Evolutionary conservation across 2,329 filamentous ascomycete species (phyloP), one percentile per base, ranked within the genome.

Genomic region (Trichoderma asperellum): DNA sequence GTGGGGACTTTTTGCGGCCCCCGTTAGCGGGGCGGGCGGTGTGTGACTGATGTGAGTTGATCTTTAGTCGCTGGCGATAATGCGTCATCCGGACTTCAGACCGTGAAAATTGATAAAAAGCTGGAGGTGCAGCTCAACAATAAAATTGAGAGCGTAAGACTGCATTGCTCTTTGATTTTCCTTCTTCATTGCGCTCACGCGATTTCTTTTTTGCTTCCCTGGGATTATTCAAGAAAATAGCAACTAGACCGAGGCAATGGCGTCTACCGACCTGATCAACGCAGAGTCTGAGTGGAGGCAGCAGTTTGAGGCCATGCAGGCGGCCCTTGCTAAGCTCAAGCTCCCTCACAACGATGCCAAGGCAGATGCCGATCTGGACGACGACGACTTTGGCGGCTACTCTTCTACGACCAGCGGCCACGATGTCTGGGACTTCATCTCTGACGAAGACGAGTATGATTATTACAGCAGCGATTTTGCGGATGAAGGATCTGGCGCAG

Each of bases 361-460:
- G 72, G 79, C 82, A 56, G 76, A 81, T 49, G 81, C 82, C 21
- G 82, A 86, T 14, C 85, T 89, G 66, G 80, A 90, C 55, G 89
- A 92, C 71, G 88, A 93, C 10, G 90, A 92, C 40, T 83, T 87
- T 35, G 83, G 84, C 34, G 82, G 81, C 14, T 84, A 84, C 72
- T 85, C 83, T 1, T 87, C 85, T 2, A 87, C 87, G 5, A 88
- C 87, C 55, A 88, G 87, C 21, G 87, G 88, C 5, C 92, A 95
- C 70, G 94, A 97, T 80, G 90, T 97, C 11, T 97, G 95, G 95
- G 94, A 97, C 77, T 89, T 96, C 70, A 93, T 97, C 76, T 93
- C 90, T 70, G 91, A 94, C 62, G 86, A 86, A 60, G 90, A 91
- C 29, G 88, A 89, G 3, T 53, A 37, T 40, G 90, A 90, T 68